These are phyloP conservation scores for Vaucheria bursata DNA, from an alignment of 352 stramenopile genomes.

Conservation along the genomic window DNA sequence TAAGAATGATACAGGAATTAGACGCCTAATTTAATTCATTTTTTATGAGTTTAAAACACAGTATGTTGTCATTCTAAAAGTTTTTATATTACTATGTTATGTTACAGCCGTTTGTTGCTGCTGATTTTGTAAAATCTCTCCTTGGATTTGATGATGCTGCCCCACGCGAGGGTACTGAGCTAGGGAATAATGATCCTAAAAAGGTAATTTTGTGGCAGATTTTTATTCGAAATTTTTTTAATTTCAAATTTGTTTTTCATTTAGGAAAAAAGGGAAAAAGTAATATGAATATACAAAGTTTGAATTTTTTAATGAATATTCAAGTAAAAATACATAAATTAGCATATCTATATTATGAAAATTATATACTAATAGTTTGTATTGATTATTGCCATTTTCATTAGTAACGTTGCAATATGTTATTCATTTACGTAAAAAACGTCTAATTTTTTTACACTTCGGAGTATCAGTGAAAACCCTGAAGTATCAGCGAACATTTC, in stretches of 20 bases:
- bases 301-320: too few species aligned
- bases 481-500: too few species aligned
- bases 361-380: too few species aligned
- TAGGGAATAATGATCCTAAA: constrained; percentile 45
- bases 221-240: not conserved
- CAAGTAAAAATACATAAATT: too few species aligned
- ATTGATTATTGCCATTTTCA: too few species aligned
- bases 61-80: too few species aligned
- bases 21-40: not conserved
- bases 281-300: constrained; percentile 10
- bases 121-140: constrained; percentile 94
- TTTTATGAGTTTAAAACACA: not conserved
- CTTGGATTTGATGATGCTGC: constrained; percentile 92
- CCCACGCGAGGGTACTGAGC: constrained; percentile 23
- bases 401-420: too few species aligned
- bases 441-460: too few species aligned
- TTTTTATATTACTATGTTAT: constrained; percentile 14
- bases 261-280: not conserved
- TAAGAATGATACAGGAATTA: not conserved
- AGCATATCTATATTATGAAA: too few species aligned
- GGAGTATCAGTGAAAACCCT: too few species aligned
- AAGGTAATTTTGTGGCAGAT: not conserved
- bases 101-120: constrained; percentile 83
- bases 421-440: too few species aligned
- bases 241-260: not conserved